Conservation (phyloP, 306 rosid genomes). For the Gillenia trifoliata region DNA sequence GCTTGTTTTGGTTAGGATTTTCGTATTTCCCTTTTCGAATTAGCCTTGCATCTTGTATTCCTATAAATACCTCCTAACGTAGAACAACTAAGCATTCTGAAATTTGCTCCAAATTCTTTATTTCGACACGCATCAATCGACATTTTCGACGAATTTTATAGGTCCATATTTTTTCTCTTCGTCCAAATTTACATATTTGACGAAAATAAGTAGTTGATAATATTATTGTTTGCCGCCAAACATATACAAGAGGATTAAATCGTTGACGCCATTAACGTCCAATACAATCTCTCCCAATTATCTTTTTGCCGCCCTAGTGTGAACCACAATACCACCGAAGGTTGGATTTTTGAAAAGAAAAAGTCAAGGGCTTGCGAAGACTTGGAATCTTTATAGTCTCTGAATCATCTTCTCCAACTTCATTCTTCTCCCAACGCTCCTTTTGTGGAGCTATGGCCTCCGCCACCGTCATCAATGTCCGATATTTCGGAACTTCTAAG, state of each 20-base stretch:
- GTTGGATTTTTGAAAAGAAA: neutral
- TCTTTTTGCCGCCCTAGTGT: neutral
- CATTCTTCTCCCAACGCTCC: neutral
- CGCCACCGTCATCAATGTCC: conserved; percentile 64
- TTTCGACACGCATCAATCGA: neutral
- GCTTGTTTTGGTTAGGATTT: no score
- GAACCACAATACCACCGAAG: neutral
- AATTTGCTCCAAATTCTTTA: neutral
- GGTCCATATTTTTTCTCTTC: no score
- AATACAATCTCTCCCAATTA: neutral
- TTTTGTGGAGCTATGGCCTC: conserved; percentile 48
- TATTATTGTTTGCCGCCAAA: neutral
- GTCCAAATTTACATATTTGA: neutral
- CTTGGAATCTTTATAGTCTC: neutral
- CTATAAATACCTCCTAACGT: neutral
- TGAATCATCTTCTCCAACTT: neutral
- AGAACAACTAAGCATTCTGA: neutral
- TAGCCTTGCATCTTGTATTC: no score
- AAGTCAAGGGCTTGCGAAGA: neutral
- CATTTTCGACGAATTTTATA: neutral
- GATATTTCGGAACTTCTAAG: conserved; percentile 1
- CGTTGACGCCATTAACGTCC: neutral
- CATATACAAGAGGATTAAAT: neutral
- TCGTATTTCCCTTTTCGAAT: no score
- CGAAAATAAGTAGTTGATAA: neutral